These are phyloP conservation scores for Pleurotus ostreatus DNA, from an alignment of 768 basidiomycete genomes.

Conservation along the genomic window DNA sequence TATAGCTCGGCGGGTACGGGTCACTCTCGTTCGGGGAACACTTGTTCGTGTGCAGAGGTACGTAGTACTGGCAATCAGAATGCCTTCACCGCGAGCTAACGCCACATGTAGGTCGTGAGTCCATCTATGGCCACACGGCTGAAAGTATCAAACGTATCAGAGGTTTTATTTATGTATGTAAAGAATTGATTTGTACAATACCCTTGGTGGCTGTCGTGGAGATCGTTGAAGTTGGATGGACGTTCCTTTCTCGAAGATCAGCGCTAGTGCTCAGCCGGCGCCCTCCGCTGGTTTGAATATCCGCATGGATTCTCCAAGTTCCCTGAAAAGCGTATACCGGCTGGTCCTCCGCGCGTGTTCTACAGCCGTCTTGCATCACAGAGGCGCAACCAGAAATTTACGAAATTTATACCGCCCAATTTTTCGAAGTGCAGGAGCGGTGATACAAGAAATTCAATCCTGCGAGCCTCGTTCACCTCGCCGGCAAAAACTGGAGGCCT, in stretches of 20 bases:
- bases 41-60: background rate
- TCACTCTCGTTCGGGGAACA: background rate
- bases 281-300: too few relatives aligned
- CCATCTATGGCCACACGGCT: too few relatives aligned
- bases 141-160: too few relatives aligned
- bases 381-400: slow-evolving; percentile 36
- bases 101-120: too few relatives aligned
- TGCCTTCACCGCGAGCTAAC: too few relatives aligned
- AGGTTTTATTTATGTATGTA: too few relatives aligned
- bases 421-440: slow-evolving; percentile 47
- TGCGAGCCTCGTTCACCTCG: slow-evolving; percentile 18
- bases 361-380: slow-evolving; percentile 55
- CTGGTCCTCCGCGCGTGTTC: slow-evolving; percentile 53
- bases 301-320: background rate
- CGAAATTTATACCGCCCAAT: slow-evolving; percentile 48
- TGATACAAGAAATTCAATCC: slow-evolving; percentile 36
- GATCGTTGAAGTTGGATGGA: too few relatives aligned
- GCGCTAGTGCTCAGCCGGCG: too few relatives aligned
- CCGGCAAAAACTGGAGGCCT: slow-evolving; percentile 28
- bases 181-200: too few relatives aligned
- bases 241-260: too few relatives aligned
- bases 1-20: background rate
- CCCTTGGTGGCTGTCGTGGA: too few relatives aligned
- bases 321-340: slow-evolving; percentile 57
- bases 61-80: background rate